Conservation (phyloP, 202 grass and related monocot species). For the Setaria italica region DNA sequence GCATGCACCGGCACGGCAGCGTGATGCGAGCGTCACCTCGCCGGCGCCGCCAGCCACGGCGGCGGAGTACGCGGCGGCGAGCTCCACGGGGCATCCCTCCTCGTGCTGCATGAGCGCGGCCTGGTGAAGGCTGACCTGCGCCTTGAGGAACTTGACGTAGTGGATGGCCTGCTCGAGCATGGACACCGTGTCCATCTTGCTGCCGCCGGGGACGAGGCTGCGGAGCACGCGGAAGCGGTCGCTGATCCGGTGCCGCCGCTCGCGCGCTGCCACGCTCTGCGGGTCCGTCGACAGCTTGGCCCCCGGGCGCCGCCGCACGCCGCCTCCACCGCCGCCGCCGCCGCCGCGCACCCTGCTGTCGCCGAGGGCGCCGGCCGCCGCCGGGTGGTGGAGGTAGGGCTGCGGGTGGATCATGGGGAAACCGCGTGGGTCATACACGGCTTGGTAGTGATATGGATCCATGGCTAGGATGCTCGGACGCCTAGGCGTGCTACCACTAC, state of each 20-base stretch:
- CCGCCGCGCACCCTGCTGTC: conserved; percentile 39
- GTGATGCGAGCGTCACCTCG: background rate
- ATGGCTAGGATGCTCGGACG: conserved; percentile 43
- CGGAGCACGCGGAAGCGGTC: conserved; percentile 91
- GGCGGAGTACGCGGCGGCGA: background rate
- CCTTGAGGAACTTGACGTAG: conserved; percentile 97
- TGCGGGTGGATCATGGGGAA: conserved; percentile 44
- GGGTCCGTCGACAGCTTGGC: conserved; percentile 88
- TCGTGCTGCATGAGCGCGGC: conserved; percentile 64
- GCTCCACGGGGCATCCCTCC: conserved; percentile 39
- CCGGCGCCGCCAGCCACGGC: background rate
- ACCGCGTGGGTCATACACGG: conserved; percentile 55
- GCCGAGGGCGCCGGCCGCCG: conserved; percentile 32
- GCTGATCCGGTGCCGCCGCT: conserved; percentile 88
- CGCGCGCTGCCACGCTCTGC: conserved; percentile 90
- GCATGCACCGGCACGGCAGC: background rate
- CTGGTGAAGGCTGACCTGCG: conserved; percentile 87
- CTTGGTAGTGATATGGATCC: conserved; percentile 61
- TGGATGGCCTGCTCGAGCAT: conserved; percentile 99
- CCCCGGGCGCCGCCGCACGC: conserved; percentile 50
- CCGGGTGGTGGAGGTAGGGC: conserved; percentile 39
- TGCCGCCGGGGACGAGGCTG: conserved; percentile 89
- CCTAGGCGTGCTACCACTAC: conserved; percentile 30
- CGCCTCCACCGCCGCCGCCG: conserved; percentile 29
- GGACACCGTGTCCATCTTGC: conserved; percentile 96